Percentiles rank a stretch among this genome's conserved stretches.
These are phyloP conservation scores for Phallus indusiatus DNA, from an alignment of 768 basidiomycete genomes.

Conservation along the genomic window DNA sequence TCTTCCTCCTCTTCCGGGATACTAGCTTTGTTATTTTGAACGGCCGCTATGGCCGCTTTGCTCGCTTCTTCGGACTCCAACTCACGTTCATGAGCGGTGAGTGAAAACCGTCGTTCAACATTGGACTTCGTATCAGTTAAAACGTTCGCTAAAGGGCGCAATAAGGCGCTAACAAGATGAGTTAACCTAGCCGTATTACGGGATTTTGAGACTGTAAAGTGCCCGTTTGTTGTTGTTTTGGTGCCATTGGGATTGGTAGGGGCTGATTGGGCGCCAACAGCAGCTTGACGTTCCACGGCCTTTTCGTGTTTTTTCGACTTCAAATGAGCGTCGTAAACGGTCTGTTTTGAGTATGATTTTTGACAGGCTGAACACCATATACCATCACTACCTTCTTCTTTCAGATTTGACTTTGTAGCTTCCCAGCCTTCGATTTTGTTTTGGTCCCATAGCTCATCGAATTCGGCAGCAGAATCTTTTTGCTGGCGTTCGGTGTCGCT, in stretches of 20 bases:
- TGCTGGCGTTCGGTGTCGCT: constrained; percentile 65
- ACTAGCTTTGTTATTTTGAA: constrained; percentile 36
- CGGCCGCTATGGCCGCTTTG: constrained; percentile 37
- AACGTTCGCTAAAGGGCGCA: constrained; percentile 51
- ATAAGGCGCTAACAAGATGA: constrained; percentile 56
- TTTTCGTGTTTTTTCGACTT: constrained; percentile 95
- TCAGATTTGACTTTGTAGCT: constrained; percentile 25
- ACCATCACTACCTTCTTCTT: constrained; percentile 46
- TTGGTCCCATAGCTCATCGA: constrained; percentile 71
- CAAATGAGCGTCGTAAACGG: constrained; percentile 93
- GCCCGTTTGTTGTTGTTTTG: constrained; percentile 10
- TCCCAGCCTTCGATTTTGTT: constrained; percentile 75
- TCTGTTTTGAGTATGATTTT: constrained; percentile 92
- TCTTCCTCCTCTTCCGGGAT: constrained; percentile 71
- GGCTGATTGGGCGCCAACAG: constrained; percentile 23
- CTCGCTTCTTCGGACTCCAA: constrained; percentile 77
- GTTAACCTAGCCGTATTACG: constrained; percentile 64
- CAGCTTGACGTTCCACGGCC: constrained; percentile 66
- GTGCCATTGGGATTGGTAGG: constrained; percentile 49
- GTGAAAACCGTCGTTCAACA: constrained; percentile 90
- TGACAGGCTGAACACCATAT: constrained; percentile 96
- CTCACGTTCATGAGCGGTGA: constrained; percentile 96
- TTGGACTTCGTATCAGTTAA: constrained; percentile 91
- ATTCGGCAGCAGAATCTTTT: constrained; percentile 53
- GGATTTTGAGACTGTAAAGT: constrained; percentile 36